Percentiles rank a stretch among this genome's conserved stretches.
phyloP scores from a whole-genome alignment of 495 filamentous ascomycete species.

The Xylaria cubensis region DNA sequence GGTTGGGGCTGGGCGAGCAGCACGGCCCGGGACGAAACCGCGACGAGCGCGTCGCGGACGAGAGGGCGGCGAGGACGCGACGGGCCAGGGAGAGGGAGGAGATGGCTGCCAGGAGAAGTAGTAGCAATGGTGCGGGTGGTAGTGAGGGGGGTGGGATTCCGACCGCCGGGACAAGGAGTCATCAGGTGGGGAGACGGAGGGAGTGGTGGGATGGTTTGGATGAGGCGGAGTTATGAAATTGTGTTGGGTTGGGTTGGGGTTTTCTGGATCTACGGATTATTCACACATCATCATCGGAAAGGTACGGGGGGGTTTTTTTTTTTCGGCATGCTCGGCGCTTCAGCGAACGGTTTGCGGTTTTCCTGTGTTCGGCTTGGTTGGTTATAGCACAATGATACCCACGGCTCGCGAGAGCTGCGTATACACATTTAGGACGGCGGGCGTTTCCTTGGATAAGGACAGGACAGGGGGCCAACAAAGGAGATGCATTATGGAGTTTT shows the following conservation, averaged over 20 bases:
- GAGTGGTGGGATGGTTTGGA: constrained; percentile 49
- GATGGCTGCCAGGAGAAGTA: not conserved
- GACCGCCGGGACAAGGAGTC: constrained; percentile 32
- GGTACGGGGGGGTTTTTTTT: not conserved
- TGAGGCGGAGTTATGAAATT: constrained; percentile 24
- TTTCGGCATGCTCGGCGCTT: not conserved
- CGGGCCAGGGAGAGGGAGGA: constrained; percentile 47
- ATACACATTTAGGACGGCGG: not conserved
- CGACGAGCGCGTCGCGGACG: constrained; percentile 56
- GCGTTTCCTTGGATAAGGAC: not conserved
- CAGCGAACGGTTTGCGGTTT: not conserved
- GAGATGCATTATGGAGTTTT: not conserved
- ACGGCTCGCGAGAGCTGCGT: constrained; percentile 2
- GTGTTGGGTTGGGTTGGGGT: not conserved
- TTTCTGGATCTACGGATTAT: not conserved
- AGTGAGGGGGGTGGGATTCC: not conserved
- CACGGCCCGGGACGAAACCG: constrained; percentile 42
- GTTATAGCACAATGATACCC: constrained; percentile 4
- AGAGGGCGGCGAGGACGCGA: constrained; percentile 49
- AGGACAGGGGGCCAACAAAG: not conserved
- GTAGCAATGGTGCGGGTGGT: not conserved
- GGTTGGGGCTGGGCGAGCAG: constrained; percentile 11
- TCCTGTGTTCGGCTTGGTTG: not conserved
- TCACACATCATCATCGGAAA: not conserved
- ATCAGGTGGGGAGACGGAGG: constrained; percentile 29